A percentile compares a stretch with the other conserved stretches of the same genome.
These are phyloP conservation scores for Periconia macrospinosa DNA, from an alignment of 2,329 filamentous ascomycete genomes.

Conservation along the genomic window DNA sequence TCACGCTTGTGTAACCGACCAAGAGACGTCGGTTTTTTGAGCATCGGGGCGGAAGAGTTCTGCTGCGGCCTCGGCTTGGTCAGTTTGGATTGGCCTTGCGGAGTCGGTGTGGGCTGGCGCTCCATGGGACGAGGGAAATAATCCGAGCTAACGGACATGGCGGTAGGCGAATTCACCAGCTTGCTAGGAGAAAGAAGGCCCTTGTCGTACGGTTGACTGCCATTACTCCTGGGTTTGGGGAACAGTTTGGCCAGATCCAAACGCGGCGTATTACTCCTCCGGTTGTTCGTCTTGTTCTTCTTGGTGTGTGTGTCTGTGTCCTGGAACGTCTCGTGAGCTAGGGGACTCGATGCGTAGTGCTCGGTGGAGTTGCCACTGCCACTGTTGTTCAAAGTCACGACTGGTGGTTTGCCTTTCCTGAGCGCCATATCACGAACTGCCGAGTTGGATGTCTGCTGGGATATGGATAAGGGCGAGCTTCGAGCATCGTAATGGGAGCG, in stretches of 20 bases:
- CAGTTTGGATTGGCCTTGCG: constrained; percentile 22
- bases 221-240: constrained; percentile 35
- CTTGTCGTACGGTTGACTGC: constrained; percentile 14
- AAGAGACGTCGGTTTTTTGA: constrained; percentile 20
- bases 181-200: constrained; percentile 42
- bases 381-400: constrained; percentile 2
- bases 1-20: constrained; percentile 37
- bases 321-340: constrained; percentile 23
- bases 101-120: constrained; percentile 31
- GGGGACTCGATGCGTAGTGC: constrained; percentile 18
- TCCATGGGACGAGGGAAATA: constrained; percentile 38
- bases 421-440: constrained; percentile 48
- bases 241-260: constrained; percentile 49
- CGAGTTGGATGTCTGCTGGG: constrained; percentile 50
- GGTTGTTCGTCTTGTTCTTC: constrained; percentile 18
- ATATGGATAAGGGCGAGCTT: constrained; percentile 44
- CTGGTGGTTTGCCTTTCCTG: constrained; percentile 40
- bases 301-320: constrained; percentile 1
- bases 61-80: constrained; percentile 28
- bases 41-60: constrained; percentile 10
- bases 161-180: constrained; percentile 44
- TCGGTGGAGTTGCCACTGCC: constrained; percentile 8
- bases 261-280: constrained; percentile 39
- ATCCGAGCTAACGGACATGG: constrained; percentile 43
- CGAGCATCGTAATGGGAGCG: constrained; percentile 48